Base-by-base conservation (phyloP, 1,284 basidiomycete species). In the Rhizoctonia solani region DNA sequence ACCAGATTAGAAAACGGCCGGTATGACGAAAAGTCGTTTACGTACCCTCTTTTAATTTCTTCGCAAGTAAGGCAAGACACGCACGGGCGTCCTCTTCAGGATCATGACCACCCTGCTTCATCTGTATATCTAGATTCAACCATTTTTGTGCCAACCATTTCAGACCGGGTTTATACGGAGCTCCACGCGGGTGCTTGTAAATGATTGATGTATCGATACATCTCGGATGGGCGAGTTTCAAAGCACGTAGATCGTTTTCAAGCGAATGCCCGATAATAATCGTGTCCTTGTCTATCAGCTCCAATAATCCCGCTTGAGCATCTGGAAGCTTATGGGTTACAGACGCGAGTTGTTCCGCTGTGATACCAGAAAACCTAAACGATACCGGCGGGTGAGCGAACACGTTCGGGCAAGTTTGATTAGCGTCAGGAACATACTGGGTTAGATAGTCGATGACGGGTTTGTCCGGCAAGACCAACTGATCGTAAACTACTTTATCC, bases 211-310 rank as follows among this genome's bases (percentile, higher is more conserved):
- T 97, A 75, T 97, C 95, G 72, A 97, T 92, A 73, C 92, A 92
- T 49, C 85, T 79, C 0, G 93, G 87, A 73, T 96, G 90, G 68
- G 86, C 84, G 44, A 96, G 83, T 72, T 90, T 90, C 67, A 98
- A 83, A 0, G 90, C 90, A 71, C 85, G 86, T 34, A 97, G 82
- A 75, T 97, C 94, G 30, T 90, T 94, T 78, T 96, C 94, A 54
- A 97, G 85, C 1, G 93, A 95, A 76, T 97, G 95, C 0, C 95
- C 95, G n/a, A 97, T 80, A 16, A 97, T 86, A 72, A 95, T 89
- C 1, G 93, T 92, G 0, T 87, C 88, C 0, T 86, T 84, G 1
- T 81, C 82, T 70, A 79, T 79, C n/a, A 74, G 72, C 9, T 78
- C 77, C 55, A 93, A 77, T 23, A 95, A 76, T 47, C 87, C 82